Base-by-base conservation (phyloP, 2,329 filamentous ascomycete species). In the Nannizzia gypsea region DNA sequence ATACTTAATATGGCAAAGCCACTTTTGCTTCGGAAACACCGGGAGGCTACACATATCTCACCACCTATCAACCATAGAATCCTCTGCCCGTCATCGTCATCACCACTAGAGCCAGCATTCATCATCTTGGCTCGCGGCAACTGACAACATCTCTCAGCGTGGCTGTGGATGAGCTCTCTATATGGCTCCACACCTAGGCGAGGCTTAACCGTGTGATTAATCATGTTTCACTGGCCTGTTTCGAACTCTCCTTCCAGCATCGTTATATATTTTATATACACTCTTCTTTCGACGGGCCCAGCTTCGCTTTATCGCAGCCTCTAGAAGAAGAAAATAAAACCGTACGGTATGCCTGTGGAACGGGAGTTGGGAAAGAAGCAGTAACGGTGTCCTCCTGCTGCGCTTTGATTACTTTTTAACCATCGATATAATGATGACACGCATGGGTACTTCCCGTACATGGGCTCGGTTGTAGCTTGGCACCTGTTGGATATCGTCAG, bases 401-500 rank as follows among this genome's bases (percentile, higher is more conserved):
- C 50, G 50, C 50, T 54, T 54, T 54, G 50, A 34, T 54, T 34
- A 54, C 34, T 54, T 52, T 36, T 13, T 13, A 1, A 13, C 9
- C 3, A 8, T 54, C 50, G 20, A 54, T 34, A 34, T 54, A n/a
- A 11, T 36, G 50, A 54, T 54, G 50, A 34, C 50, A 54, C 50
- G 50, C 50, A 54, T 54, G 50, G 50, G 50, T 34, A 54, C 26
- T 54, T 54, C 50, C 28, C 28, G 54, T 56, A 56, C 54, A 56
- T 40, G 54, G 31, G 34, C 34, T n/a, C 5, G 38, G 54, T 56
- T 31, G 17, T 17, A 42, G 31, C 54, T 56, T 56, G 54, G 54
- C 54, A 56, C 34, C 54, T 40, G n/a, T 56, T 56, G 31, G 44
- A 38, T 56, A 42, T 56, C 54, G 54, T 56, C 54, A 56, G 38